A percentile compares a stretch with the other conserved stretches of the same genome.
These are phyloP conservation scores for Tolypocladium sp. DNA, from an alignment of 2,329 filamentous ascomycete species.

Conservation along the genomic window DNA sequence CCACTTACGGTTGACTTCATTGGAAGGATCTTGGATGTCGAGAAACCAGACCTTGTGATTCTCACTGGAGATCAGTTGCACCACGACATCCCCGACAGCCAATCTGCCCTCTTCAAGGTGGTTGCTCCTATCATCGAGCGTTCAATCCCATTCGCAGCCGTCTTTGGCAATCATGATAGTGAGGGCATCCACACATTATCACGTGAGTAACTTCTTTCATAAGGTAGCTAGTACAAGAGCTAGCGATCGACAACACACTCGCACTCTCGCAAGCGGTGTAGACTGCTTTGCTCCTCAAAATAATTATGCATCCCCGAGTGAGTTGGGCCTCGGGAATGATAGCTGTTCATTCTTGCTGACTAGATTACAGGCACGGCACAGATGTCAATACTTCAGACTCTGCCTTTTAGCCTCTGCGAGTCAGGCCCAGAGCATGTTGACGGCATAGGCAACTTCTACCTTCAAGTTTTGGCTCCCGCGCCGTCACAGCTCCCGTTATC, in stretches of 20 bases:
- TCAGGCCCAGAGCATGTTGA: slow-evolving; percentile 15
- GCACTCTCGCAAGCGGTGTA: not conserved
- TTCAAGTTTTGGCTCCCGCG: slow-evolving; percentile 12
- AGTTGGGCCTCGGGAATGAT: not conserved
- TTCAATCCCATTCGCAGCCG: slow-evolving; percentile 59
- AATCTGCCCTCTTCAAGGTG: slow-evolving; percentile 45
- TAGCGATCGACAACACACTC: not conserved
- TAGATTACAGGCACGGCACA: slow-evolving; percentile 17
- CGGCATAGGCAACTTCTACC: slow-evolving; percentile 18
- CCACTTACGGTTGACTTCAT: slow-evolving; percentile 60
- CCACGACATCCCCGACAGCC: slow-evolving; percentile 19
- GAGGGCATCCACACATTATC: slow-evolving; percentile 41
- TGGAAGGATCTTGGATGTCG: slow-evolving; percentile 54
- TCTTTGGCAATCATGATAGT: slow-evolving; percentile 68
- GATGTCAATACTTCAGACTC: slow-evolving; percentile 16
- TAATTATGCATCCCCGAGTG: not conserved
- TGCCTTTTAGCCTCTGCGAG: slow-evolving; percentile 16
- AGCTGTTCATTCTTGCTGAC: not conserved
- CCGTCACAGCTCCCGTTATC: slow-evolving; percentile 13
- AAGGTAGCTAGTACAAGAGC: slow-evolving; percentile 15
- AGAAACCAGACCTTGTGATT: slow-evolving; percentile 61
- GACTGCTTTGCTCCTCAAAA: not conserved
- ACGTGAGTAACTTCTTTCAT: slow-evolving; percentile 22
- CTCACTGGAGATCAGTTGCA: slow-evolving; percentile 60
- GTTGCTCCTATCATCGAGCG: slow-evolving; percentile 55